These are phyloP conservation scores for Arabidopsis arenosa DNA, from an alignment of 345 rosid species.

Conservation along the genomic window DNA sequence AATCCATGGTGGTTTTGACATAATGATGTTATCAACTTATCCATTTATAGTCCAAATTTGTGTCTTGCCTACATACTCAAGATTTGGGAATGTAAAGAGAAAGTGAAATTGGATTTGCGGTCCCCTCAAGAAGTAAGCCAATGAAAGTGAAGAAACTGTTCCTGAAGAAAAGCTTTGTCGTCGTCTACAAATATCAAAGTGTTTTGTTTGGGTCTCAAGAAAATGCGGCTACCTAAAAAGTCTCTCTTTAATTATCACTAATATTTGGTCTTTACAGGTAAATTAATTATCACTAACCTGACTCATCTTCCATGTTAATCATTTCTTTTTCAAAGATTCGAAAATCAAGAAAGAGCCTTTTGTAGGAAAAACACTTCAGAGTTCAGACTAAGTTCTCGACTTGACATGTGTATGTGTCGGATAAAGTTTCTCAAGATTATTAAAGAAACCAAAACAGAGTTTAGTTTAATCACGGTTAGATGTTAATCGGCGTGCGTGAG, in stretches of 20 bases:
- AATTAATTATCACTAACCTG: slow-evolving; percentile 32
- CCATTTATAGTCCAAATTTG: neutral
- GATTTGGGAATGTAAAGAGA: slow-evolving; percentile 10
- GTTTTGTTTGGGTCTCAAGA: slow-evolving; percentile 67
- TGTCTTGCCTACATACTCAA: neutral
- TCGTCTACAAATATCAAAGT: slow-evolving; percentile 38
- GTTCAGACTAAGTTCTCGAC: slow-evolving; percentile 47
- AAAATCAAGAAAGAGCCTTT: slow-evolving; percentile 36
- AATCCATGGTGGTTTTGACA: slow-evolving; percentile 35
- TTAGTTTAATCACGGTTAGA: slow-evolving; percentile 23
- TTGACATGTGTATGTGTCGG: slow-evolving; percentile 49
- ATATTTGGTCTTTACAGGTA: slow-evolving; percentile 37
- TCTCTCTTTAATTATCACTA: slow-evolving; percentile 25
- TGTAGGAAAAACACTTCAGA: slow-evolving; percentile 17
- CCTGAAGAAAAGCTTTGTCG: slow-evolving; percentile 11
- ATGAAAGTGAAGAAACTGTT: slow-evolving; percentile 32
- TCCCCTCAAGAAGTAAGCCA: slow-evolving; percentile 55
- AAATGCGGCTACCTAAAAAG: slow-evolving; percentile 64
- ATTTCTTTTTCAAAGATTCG: slow-evolving; percentile 34
- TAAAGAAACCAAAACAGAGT: slow-evolving; percentile 18
- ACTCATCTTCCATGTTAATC: slow-evolving; percentile 21
- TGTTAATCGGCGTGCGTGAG: slow-evolving; percentile 44
- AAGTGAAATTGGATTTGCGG: slow-evolving; percentile 41
- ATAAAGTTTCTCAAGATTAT: slow-evolving; percentile 24
- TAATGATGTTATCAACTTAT: slow-evolving; percentile 8